Base-by-base conservation (phyloP, 495 filamentous ascomycete species). In the Tricharina praecox region DNA sequence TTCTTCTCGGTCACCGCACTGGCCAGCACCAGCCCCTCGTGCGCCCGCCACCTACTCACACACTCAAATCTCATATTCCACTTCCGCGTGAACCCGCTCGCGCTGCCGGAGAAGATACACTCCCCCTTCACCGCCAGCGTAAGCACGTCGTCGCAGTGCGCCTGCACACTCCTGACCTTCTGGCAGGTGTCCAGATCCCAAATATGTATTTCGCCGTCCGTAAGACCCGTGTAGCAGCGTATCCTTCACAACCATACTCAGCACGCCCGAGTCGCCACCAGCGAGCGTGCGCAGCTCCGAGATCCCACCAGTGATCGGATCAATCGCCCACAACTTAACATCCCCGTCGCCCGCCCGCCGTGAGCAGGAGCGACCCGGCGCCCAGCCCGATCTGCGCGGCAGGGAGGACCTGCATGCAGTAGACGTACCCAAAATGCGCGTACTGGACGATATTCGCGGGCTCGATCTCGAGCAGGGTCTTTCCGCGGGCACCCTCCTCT, bases 101-200 rank as follows among this genome's bases (percentile, higher is more conserved):
- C 75, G 18, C 78, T 81, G 36, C 82, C 85, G 53, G 79, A 85
- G 63, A 92, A 93, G 13, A 94, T 70, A 39, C 81, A 77, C 2
- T 84, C 82, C 55, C 82, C 79, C 5, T 81, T 82, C 56, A 95
- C 79, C 45, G 78, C 73, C 41, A 97, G 68, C 7, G 84, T 78
- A 67, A 88, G 84, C 37, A 97, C 71, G 60, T 95, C 92, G 5
- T 79, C 81, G 18, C 74, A 77, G 50, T 87, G 79, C 16, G 77
- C 72, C 53, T 80, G 82, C 53, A 95, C 77, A 7, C 77, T 82
- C 47, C 88, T 72, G 16, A 97, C 69, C 41, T 90, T 78, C 66
- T 97, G 90, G 50, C 78, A 76, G 1, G 90, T 95, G 60, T 97
- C 90, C 11, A 96, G 68, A 56, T 97, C 93, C 90, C 90, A 97